phyloP scores from a whole-genome alignment of 2,329 filamentous ascomycete species.

The Fusarium gaditjirri region DNA sequence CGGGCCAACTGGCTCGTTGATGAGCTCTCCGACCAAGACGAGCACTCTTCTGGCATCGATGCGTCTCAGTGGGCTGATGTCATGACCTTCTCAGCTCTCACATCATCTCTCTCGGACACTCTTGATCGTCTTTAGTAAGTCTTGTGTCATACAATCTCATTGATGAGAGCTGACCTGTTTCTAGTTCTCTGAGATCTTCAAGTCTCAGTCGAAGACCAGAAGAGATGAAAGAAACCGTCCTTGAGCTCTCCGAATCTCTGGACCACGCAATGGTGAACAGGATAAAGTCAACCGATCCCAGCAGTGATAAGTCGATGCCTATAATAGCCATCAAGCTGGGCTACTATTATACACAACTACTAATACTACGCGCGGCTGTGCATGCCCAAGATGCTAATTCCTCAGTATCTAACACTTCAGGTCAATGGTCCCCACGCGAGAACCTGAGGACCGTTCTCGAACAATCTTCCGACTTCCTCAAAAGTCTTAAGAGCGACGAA shows the following conservation, averaged over 20 bases:
- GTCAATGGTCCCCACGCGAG: not conserved
- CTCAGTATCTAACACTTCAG: rapidly evolving
- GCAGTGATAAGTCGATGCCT: not conserved
- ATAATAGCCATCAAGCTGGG: not conserved
- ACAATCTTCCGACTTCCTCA: not conserved
- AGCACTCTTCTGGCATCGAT: not conserved
- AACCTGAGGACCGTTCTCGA: not conserved
- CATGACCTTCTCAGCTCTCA: not conserved
- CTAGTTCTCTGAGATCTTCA: not conserved
- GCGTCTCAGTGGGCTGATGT: not conserved
- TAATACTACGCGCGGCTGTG: not conserved
- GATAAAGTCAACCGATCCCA: rapidly evolving
- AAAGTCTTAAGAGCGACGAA: not conserved
- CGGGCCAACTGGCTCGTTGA: not conserved
- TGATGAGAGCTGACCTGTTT: rapidly evolving
- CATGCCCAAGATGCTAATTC: not conserved
- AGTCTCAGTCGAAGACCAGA: rapidly evolving
- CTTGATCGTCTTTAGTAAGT: not conserved
- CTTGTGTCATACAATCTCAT: too few species aligned
- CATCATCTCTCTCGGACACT: not conserved
- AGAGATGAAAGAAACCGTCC: rapidly evolving
- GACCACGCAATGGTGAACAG: rapidly evolving
- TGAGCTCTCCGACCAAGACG: not conserved
- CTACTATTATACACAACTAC: not conserved
- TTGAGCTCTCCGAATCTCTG: not conserved